Percentiles rank a stretch among this genome's conserved stretches.
Evolutionary conservation across 352 stramenopile species (phyloP).

Genomic region (Globisporangium orthogonon): DNA sequence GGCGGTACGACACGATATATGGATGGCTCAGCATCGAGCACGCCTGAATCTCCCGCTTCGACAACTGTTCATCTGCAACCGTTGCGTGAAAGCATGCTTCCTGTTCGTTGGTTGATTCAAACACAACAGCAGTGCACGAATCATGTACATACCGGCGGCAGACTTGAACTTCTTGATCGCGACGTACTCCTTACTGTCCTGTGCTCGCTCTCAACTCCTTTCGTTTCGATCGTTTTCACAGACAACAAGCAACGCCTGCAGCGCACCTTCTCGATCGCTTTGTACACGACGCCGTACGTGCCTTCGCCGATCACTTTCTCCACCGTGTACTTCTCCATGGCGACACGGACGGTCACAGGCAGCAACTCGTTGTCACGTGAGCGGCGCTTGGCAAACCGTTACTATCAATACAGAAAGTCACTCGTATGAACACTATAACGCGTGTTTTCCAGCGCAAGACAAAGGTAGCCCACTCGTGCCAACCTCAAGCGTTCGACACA

Average conservation of each 20-base stretch:
- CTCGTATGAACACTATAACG: background rate
- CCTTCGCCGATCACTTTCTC: conserved; percentile 82
- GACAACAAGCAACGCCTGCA: conserved; percentile 12
- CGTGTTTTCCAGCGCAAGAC: background rate
- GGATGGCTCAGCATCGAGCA: conserved; percentile 80
- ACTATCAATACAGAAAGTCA: too few relatives aligned
- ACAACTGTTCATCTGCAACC: conserved; percentile 59
- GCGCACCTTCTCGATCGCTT: conserved; percentile 66
- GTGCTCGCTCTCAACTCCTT: background rate
- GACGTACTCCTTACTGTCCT: conserved; percentile 59
- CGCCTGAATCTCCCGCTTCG: conserved; percentile 73
- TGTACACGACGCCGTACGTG: conserved; percentile 80
- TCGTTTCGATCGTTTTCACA: background rate
- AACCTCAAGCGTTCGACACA: background rate
- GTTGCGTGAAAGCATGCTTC: background rate
- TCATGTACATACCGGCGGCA: conserved; percentile 23
- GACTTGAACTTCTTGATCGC: conserved; percentile 86
- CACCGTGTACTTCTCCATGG: conserved; percentile 76
- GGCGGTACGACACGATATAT: conserved; percentile 76
- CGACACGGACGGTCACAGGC: background rate
- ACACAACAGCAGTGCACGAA: background rate
- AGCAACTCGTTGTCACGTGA: too few relatives aligned
- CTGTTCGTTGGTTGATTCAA: too few relatives aligned
- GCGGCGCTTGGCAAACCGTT: too few relatives aligned
- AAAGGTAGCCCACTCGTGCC: background rate